Base-by-base conservation (phyloP, 768 basidiomycete genomes). In the Harrya chromipes region DNA sequence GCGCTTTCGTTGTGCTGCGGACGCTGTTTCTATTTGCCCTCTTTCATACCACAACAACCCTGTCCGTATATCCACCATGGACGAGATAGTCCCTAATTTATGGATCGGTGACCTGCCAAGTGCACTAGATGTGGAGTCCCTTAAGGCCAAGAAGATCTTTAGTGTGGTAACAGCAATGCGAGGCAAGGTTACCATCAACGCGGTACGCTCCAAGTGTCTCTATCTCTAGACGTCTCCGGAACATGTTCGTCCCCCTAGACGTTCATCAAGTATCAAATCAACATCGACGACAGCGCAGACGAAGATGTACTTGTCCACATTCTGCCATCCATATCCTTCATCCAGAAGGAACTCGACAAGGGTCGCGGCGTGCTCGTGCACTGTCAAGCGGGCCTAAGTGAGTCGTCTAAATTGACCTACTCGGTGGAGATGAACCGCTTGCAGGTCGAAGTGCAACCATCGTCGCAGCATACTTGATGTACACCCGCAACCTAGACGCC, bases 381-480 rank as follows among this genome's bases (percentile, higher is more conserved):
- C 67, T 95, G 94, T 63, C 85, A 90, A 50, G 91, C 90, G 20
- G 94, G 94, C 21, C 76, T 91, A 68, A 91, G 90, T 90, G 68
- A 65, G 87, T 78, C 41, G 6, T 46, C 39, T 12, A 19, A 12
- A 23, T 44, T 16, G 38, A 4, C 46, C 4, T 19, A 16, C 43
- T 40, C 21, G 20, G 40, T 14, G 35, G 54, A 40, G 43, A 46
- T 13, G 33, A 55, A 39, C 40, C 53, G 20, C 26, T 55, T 17
- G 38, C 53, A 91, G 88, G 88, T 60, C 81, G 94, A 20, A 93
- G 90, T 55, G 83, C 85, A 7, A 87, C 90, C 2, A 83, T 95
- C 40, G 85, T 88, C 7, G 84, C 90, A 2, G 94, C 93, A 4
- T 97, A 92, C 61, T 72, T 97, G 39, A 94, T 97, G 90, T 81